Base-by-base conservation (phyloP, 441 rosid species). In the Pelargonium myrrhifolium region DNA sequence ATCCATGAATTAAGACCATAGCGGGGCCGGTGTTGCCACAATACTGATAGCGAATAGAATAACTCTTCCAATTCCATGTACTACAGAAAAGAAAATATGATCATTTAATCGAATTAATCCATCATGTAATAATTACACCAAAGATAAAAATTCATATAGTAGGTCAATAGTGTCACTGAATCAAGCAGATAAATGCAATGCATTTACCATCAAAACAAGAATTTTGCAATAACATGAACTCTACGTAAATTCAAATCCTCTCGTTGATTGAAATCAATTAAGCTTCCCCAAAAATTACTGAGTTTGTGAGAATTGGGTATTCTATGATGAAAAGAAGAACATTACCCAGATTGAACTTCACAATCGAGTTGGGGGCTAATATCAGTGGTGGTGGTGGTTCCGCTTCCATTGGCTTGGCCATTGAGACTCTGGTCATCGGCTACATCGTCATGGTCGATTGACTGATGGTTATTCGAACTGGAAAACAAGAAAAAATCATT, bases 11-110 rank as follows among this genome's bases (percentile, higher is more conserved):
- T 68, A 93, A 79, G 77, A 93, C 90, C 35, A 90, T 74, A 26
- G 94, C 91, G 67, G 97, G 96, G 55, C 98, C 97, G 59, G 68
- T 75, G 68, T 70, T 80, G 56, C 98, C 97, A 18, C 87, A 79
- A 71, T 72, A 76, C 64, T 87, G 96, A 75, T 90, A 93, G 73
- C 91, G 91, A 62, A 87, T 85, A 6, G 96, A 86, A 68, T 90
- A 87, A 47, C 89, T 92, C 77, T 80, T 88, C 98, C 98, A 90
- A 1, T 76, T 86, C 98, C 97, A 93, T 43, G 69, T 76, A 56
- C 97, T 90, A 72, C 72, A 77, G 66, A 31, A 39, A 43, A 72
- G 39, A 49, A 67, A 18, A 55, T 21, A 55, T 55, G 26, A 20
- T 20, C 61, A 55, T 20, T 20, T n/a, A 51, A 51, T 15, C n/a